These are phyloP conservation scores for Plasmodium falciparum DNA, from an alignment of 169 alveolate species.

Conservation along the genomic window DNA sequence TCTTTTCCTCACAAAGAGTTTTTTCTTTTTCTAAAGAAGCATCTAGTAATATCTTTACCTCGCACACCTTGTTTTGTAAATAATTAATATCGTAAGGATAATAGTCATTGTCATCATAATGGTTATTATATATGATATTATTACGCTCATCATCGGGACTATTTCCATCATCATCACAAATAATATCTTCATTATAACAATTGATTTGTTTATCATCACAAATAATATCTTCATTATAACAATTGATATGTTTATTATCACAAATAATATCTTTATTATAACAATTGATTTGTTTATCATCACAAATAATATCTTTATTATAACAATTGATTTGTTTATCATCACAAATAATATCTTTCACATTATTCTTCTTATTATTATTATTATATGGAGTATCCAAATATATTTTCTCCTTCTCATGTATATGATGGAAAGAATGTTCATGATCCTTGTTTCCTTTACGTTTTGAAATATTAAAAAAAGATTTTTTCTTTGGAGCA, in stretches of 20 bases:
- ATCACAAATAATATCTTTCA: too few species aligned
- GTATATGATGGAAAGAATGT: too few species aligned
- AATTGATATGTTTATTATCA: too few species aligned
- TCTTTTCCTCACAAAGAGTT: conserved; percentile 36
- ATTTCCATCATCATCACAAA: not conserved
- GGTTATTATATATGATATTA: not conserved
- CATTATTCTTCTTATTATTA: not conserved
- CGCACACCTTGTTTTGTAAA: conserved; percentile 18
- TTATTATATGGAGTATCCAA: too few species aligned
- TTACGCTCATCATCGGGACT: not conserved
- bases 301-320: too few species aligned
- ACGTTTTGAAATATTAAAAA: too few species aligned
- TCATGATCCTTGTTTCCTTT: too few species aligned
- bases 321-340: conserved; percentile 2
- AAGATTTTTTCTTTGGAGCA: too few species aligned
- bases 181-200: not conserved
- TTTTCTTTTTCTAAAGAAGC: conserved; percentile 35
- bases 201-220: conserved; percentile 8
- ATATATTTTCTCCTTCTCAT: too few species aligned
- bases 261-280: too few species aligned
- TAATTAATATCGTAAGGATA: conserved; percentile 6
- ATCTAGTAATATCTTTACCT: conserved; percentile 49
- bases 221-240: not conserved
- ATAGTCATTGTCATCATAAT: not conserved
- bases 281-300: too few species aligned